Conservation (phyloP, 805 yeast species). For the Yarrowia bubula region DNA sequence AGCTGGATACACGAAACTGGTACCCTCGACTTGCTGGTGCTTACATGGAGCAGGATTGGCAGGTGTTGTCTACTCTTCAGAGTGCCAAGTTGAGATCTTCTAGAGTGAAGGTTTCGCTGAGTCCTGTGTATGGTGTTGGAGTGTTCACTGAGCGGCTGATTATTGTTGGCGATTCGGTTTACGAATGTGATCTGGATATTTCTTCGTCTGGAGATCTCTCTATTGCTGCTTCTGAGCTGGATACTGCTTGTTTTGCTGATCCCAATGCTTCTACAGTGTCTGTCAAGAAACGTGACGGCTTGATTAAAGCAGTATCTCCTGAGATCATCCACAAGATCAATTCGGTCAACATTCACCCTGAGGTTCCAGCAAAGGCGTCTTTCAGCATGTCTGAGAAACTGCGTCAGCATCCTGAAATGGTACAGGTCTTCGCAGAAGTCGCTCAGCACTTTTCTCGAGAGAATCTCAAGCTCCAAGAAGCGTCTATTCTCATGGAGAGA, state of each 20-base stretch:
- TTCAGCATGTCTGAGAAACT: slow-evolving; percentile 31
- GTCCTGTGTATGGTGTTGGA: neutral
- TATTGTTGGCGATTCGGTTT: neutral
- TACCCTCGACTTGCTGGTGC: slow-evolving; percentile 1
- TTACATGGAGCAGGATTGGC: neutral
- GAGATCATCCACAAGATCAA: slow-evolving; percentile 4
- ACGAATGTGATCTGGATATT: slow-evolving; percentile 7
- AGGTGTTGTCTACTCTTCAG: neutral
- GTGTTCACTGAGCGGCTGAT: neutral
- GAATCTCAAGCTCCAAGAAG: slow-evolving; percentile 37
- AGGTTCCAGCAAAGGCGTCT: neutral
- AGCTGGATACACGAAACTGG: slow-evolving; percentile 18
- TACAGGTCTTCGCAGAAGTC: slow-evolving; percentile 33
- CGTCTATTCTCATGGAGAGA: slow-evolving; percentile 42
- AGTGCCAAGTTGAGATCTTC: neutral
- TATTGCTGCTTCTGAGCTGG: neutral
- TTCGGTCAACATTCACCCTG: neutral
- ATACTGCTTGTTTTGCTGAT: neutral
- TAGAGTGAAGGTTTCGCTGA: neutral
- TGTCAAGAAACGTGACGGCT: neutral
- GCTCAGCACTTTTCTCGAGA: slow-evolving; percentile 33
- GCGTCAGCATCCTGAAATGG: slow-evolving; percentile 33
- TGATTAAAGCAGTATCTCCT: neutral
- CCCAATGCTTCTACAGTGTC: neutral
- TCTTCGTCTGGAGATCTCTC: slow-evolving; percentile 1